Conservation (phyloP, 2,329 filamentous ascomycete species). For the Ilyonectria mors-panacis region DNA sequence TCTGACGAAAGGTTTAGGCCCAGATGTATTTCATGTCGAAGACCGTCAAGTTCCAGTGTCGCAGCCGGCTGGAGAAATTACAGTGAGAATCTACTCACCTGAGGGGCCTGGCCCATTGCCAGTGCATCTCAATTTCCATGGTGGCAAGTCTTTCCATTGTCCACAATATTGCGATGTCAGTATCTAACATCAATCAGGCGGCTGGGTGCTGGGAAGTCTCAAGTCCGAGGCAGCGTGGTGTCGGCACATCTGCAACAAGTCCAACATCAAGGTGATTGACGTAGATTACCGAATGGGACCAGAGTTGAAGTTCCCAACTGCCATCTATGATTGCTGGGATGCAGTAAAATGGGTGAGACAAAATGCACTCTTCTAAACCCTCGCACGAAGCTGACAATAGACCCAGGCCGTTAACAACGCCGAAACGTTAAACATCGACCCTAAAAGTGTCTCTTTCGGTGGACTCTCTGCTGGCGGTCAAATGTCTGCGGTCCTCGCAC, state of each 20-base stretch:
- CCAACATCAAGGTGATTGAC: slow-evolving; percentile 48
- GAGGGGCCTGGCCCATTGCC: slow-evolving; percentile 47
- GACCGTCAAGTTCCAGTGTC: slow-evolving; percentile 44
- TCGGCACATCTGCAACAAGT: slow-evolving; percentile 45
- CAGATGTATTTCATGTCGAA: slow-evolving; percentile 27
- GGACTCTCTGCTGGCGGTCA: slow-evolving; percentile 46
- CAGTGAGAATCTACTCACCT: slow-evolving; percentile 47
- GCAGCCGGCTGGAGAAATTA: slow-evolving; percentile 42
- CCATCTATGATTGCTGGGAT: slow-evolving; percentile 48
- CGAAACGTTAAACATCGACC: slow-evolving; percentile 31
- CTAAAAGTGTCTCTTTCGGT: slow-evolving; percentile 42
- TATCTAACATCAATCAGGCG: slow-evolving; percentile 29
- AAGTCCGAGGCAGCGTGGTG: slow-evolving; percentile 48
- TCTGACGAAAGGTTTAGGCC: slow-evolving; percentile 7
- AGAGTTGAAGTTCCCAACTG: slow-evolving; percentile 44
- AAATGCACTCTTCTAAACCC: background rate
- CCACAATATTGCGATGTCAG: accelerated
- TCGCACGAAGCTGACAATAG: background rate
- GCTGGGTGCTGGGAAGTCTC: slow-evolving; percentile 46
- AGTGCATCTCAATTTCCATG: slow-evolving; percentile 46
- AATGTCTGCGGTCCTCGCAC: slow-evolving; percentile 52
- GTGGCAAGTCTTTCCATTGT: slow-evolving; percentile 29
- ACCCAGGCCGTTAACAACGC: slow-evolving; percentile 30
- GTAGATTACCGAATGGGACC: slow-evolving; percentile 49
- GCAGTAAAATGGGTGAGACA: slow-evolving; percentile 48